Base-by-base conservation (phyloP, 371 early-diverging fungal genomes). In the Thermomucor indicae-seudaticae region DNA sequence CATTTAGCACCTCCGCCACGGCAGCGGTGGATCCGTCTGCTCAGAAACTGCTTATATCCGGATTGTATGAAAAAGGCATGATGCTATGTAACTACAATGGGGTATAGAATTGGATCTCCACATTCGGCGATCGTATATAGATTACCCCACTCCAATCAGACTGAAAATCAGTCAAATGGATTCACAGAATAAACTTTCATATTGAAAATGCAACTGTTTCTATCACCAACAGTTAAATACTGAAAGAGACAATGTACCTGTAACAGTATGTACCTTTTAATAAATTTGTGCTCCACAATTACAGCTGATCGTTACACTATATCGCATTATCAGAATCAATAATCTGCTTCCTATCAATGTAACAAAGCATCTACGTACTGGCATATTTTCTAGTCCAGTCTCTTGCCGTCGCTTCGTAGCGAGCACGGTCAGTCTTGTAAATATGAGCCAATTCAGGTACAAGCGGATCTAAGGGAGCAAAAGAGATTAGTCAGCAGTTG, bases 401-500 rank as follows among this genome's bases (percentile, higher is more conserved):
- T 64, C 86, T 70, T 37, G 96, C 95, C 40, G 90, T 92, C 30
- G 83, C 62, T 60, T 94, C 93, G 62, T 96, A 95, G 46, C 86
- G 85, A 24, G 83, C 52, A 51, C 90, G 85, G 65, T 98, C 97
- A 34, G 91, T 92, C 81, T 96, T 95, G 86, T 94, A 99, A 16
- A 89, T 72, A 62, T 96, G 95, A 45, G 98, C 98, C 63, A 97
- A 90, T 72, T 99, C 98, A 35, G 98, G 96, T 16, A 97, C 93
- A 44, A 97, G 85, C 20, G 98, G 93, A 61, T 90, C 89, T 68
- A 53, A 19, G 28, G 32, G 37, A 5, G 30, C n/a, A n/a, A n/a
- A n/a, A n/a, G n/a, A n/a, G n/a, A n/a, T n/a, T 3, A 0, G n/a
- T 14, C 29, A 37, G 25, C 2, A 25, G 45, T 12, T 14, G 29